These are phyloP conservation scores for Stropharia rugosoannulata DNA, from an alignment of 768 basidiomycete genomes.

Conservation along the genomic window DNA sequence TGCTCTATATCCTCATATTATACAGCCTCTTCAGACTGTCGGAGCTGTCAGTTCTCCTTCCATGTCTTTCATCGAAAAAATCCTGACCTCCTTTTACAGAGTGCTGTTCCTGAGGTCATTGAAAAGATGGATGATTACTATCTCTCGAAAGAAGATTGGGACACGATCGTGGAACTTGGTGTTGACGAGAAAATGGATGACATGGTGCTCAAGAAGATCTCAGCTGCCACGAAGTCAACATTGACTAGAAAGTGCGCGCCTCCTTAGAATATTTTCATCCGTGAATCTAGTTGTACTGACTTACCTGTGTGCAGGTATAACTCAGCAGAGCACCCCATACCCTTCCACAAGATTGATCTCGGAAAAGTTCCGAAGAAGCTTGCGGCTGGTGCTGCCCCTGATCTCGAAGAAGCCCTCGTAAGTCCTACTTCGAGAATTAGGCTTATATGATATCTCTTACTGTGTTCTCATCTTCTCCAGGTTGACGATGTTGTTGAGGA, in stretches of 20 bases:
- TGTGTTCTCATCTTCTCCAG: slow-evolving; percentile 9
- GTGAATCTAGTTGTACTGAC: background rate
- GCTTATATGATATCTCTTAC: slow-evolving; percentile 1
- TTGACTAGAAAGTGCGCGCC: slow-evolving; percentile 79
- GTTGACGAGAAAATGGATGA: slow-evolving; percentile 80
- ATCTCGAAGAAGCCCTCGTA: slow-evolving; percentile 88
- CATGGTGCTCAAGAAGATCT: slow-evolving; percentile 77
- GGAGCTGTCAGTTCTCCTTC: slow-evolving; percentile 52
- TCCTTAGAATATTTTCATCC: background rate
- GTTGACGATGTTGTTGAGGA: slow-evolving; percentile 32
- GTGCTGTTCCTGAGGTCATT: slow-evolving; percentile 80
- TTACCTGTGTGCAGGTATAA: slow-evolving; percentile 67
- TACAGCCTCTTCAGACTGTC: slow-evolving; percentile 71
- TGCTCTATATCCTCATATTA: slow-evolving; percentile 77
- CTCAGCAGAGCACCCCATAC: slow-evolving; percentile 83
- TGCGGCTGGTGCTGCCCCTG: slow-evolving; percentile 72
- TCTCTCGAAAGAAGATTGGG: slow-evolving; percentile 94
- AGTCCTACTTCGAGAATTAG: slow-evolving; percentile 8
- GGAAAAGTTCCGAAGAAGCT: slow-evolving; percentile 83
- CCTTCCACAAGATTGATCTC: slow-evolving; percentile 90
- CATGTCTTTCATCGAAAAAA: background rate
- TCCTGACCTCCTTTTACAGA: slow-evolving; percentile 39
- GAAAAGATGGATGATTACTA: slow-evolving; percentile 92
- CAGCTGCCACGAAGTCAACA: slow-evolving; percentile 74
- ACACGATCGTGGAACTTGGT: slow-evolving; percentile 91